Evolutionary conservation across 164 flowering plant genomes (phyloP).

Genomic region (Kingdonia uniflora): DNA sequence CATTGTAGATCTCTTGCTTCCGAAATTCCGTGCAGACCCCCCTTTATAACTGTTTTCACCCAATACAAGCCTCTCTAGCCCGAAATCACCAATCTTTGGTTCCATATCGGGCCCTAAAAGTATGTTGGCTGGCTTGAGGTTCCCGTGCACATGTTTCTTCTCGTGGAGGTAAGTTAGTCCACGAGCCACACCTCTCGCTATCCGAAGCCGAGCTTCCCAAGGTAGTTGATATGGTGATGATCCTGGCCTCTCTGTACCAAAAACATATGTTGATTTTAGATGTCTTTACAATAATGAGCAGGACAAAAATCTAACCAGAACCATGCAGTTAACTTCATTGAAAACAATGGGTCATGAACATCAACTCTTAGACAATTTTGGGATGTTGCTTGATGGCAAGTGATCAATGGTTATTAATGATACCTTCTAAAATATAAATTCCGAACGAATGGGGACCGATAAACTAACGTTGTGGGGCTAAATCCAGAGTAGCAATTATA

Average conservation of each 20-base stretch:
- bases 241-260: constrained; percentile 53
- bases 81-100: constrained; percentile 83
- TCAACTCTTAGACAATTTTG: no score
- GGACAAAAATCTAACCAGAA: no score
- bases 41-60: constrained; percentile 57
- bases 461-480: no score
- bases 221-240: constrained; percentile 79
- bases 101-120: constrained; percentile 74
- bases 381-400: no score
- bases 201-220: constrained; percentile 80
- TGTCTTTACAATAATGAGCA: no score
- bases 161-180: constrained; percentile 84
- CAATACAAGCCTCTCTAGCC: constrained; percentile 61
- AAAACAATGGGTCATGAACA: no score
- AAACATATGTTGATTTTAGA: not conserved
- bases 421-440: no score
- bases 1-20: constrained; percentile 79
- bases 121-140: constrained; percentile 82
- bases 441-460: no score
- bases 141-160: constrained; percentile 92
- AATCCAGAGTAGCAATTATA: no score
- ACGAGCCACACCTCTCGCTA: constrained; percentile 83
- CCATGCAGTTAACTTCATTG: no score
- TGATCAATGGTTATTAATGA: no score
- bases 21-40: constrained; percentile 63